Percentiles rank a stretch among this genome's conserved stretches.
Conservation (phyloP, 106 monocot species). For the Alisma plantagoaquatica region DNA sequence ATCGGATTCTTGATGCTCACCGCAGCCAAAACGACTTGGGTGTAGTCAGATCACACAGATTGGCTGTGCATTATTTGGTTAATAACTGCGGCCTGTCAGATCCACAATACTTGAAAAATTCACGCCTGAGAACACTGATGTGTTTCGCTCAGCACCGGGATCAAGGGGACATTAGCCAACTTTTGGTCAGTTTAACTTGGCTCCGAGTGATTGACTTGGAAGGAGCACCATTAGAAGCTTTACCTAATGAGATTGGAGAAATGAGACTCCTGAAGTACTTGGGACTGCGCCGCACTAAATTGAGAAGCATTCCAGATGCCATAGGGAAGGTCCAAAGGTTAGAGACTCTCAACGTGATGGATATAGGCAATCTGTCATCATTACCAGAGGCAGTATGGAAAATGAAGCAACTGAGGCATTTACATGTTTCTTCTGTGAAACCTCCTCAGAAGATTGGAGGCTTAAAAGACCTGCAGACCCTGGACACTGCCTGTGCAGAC, state of each 20-base stretch:
- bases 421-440: too few species aligned
- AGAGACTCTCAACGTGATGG: neutral
- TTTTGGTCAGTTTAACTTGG: neutral
- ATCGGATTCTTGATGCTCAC: neutral
- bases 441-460: too few species aligned
- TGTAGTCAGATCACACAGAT: neutral
- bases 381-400: too few species aligned
- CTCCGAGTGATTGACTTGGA: neutral
- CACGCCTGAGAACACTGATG: neutral
- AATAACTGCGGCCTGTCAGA: neutral
- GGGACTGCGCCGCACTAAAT: neutral
- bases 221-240: neutral
- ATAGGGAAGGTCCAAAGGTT: neutral
- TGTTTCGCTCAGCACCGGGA: neutral
- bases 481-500: too few species aligned
- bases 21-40: neutral
- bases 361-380: too few species aligned
- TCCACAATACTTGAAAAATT: neutral
- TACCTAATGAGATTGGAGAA: neutral
- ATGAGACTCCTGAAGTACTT: neutral
- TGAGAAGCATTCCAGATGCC: too few species aligned
- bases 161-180: neutral
- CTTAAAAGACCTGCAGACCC: too few species aligned
- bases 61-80: neutral
- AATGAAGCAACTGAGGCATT: too few species aligned